Base-by-base conservation (phyloP, 2,329 filamentous ascomycete genomes). In the Amylocarpus encephaloides region DNA sequence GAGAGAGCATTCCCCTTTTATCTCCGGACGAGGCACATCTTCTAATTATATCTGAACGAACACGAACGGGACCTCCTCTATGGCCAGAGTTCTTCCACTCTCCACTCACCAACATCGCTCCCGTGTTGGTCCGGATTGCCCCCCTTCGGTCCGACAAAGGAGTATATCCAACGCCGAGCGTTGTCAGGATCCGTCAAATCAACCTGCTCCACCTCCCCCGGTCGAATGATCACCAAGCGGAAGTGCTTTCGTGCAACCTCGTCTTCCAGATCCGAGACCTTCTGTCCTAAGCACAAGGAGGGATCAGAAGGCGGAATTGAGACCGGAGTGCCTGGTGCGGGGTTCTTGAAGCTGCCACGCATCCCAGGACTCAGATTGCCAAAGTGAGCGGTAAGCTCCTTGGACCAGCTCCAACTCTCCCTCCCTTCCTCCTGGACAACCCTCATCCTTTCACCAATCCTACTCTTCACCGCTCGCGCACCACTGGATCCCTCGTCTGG, bases 361-460 rank as follows among this genome's bases (percentile, higher is more conserved):
- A 95, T 89, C 1, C 74, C 72, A 6, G 92, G 92, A 58, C 80
- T 85, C 60, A 93, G 70, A 67, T 96, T 96, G 16, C 89, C 92
- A 77, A 96, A 97, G 66, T 93, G 88, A 43, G 80, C 87, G 45
- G 87, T 90, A 34, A 96, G 68, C 70, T 95, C 90, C 55, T 74
- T 84, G 42, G 72, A 71, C 85, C 89, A 96, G 59, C 79, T 85
- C 88, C 90, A 65, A 15, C 32, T 40, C 12, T 61, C 58, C 48
- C 60, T 60, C 11, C 64, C 64, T 6, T 64, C 60, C 22, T 61
- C 59, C 5, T 62, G 59, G 7, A 75, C 70, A 46, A 75, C 66
- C 54, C 82, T 73, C 86, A 91, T 90, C 57, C 83, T 70, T 52
- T 70, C 70, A 46, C 71, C 71, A 16, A 93, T 64, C 60, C 79